Evolutionary conservation across 257 asterid genomes (phyloP).

Genomic region (Cinchona pubescens): DNA sequence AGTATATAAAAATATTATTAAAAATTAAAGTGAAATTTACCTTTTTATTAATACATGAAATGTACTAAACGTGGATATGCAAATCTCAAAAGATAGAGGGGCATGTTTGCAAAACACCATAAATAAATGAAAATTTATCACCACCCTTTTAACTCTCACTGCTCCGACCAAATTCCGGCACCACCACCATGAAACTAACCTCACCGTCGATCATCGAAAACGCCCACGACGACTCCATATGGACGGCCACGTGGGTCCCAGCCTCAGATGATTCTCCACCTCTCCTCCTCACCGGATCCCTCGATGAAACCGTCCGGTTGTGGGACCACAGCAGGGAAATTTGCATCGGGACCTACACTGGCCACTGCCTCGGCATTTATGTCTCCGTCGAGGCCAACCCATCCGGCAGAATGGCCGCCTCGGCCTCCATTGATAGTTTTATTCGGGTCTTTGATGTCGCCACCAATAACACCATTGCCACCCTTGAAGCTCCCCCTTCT

Average conservation of each 20-base stretch:
- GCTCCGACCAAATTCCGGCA: background rate
- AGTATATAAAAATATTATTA: too few relatives aligned
- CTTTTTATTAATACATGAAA: too few relatives aligned
- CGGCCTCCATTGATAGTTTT: constrained; percentile 91
- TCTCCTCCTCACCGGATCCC: constrained; percentile 80
- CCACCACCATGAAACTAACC: constrained; percentile 58
- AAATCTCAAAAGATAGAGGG: background rate
- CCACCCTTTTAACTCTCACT: background rate
- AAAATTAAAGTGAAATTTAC: too few relatives aligned
- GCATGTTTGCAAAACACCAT: background rate
- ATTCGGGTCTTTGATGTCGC: constrained; percentile 80
- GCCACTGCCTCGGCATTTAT: constrained; percentile 86
- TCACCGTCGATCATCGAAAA: constrained; percentile 60
- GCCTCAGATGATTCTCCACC: constrained; percentile 51
- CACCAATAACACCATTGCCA: constrained; percentile 70
- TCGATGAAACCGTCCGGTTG: constrained; percentile 83
- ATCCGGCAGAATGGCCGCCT: constrained; percentile 87
- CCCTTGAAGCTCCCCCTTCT: constrained; percentile 96
- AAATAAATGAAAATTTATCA: background rate
- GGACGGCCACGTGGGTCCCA: constrained; percentile 96
- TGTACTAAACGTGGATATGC: background rate
- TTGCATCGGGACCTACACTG: constrained; percentile 59
- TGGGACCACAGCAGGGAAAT: constrained; percentile 66
- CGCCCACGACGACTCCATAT: constrained; percentile 89
- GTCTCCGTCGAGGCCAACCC: constrained; percentile 93